Evolutionary conservation across 768 basidiomycete genomes (phyloP).

Genomic region (Auricularia sp.): DNA sequence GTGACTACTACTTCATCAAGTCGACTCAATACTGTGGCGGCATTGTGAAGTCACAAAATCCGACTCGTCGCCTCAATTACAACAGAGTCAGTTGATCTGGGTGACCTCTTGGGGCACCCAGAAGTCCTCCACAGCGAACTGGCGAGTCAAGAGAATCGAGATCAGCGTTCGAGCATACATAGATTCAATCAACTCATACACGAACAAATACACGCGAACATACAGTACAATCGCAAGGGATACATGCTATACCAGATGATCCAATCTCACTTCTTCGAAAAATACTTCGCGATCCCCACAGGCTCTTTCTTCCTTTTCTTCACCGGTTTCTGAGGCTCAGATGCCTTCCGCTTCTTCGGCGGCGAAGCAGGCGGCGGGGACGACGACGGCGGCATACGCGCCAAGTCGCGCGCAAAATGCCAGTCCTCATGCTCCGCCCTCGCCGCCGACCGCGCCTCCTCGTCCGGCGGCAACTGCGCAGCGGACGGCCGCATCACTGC

Average conservation of each 20-base stretch:
- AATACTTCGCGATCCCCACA: constrained; percentile 40
- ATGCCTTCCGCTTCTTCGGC: constrained; percentile 5
- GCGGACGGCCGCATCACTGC: constrained; percentile 12
- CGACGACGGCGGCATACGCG: constrained; percentile 29
- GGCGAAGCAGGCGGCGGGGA: constrained; percentile 11
- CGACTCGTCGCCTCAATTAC: too few relatives aligned
- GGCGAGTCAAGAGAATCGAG: too few relatives aligned
- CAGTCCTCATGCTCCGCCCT: constrained; percentile 73
- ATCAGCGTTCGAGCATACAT: too few relatives aligned
- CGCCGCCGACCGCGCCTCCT: constrained; percentile 13
- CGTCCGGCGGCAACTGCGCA: constrained; percentile 15
- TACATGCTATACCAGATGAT: not conserved
- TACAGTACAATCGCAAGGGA: not conserved
- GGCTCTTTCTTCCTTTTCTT: constrained; percentile 22
- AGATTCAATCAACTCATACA: too few relatives aligned
- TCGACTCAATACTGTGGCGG: too few relatives aligned
- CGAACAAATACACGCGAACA: too few relatives aligned
- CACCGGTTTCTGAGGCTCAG: constrained; percentile 10
- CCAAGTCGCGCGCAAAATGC: constrained; percentile 76
- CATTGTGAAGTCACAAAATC: too few relatives aligned
- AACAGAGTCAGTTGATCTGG: too few relatives aligned
- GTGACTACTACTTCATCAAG: too few relatives aligned
- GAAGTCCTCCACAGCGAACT: too few relatives aligned
- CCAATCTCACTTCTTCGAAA: constrained; percentile 20
- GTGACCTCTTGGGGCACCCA: too few relatives aligned